These are phyloP conservation scores for Agaricus subrufescens DNA, from an alignment of 768 basidiomycete genomes.

Conservation along the genomic window DNA sequence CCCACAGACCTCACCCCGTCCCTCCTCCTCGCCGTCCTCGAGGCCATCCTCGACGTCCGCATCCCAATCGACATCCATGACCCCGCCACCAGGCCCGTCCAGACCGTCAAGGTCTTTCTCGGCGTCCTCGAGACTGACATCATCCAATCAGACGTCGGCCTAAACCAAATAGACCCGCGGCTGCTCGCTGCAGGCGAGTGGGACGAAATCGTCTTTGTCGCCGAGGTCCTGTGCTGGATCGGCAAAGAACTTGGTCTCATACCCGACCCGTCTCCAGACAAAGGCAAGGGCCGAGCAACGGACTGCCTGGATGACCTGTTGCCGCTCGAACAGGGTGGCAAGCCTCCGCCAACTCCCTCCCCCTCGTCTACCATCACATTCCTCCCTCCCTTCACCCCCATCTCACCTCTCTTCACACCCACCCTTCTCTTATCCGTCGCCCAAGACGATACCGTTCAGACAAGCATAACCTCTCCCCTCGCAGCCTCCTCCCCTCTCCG, in stretches of 20 bases:
- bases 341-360: constrained; percentile 16
- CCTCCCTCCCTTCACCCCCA: constrained; percentile 5
- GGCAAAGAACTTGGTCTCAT: constrained; percentile 39
- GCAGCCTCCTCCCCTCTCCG: constrained; percentile 21
- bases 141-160: constrained; percentile 54
- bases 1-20: constrained; percentile 67
- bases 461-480: constrained; percentile 2
- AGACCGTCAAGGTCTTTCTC: constrained; percentile 71
- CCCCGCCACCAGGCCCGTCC: constrained; percentile 23
- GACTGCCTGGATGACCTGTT: neutral
- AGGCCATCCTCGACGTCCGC: constrained; percentile 50
- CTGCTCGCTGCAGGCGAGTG: constrained; percentile 58
- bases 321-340: no score
- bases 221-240: constrained; percentile 66
- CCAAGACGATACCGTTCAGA: neutral
- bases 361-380: constrained; percentile 14
- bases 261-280: neutral
- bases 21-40: constrained; percentile 65
- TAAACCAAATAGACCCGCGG: constrained; percentile 61
- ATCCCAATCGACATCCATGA: constrained; percentile 37
- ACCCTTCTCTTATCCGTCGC: no score
- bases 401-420: no score
- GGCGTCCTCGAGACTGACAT: constrained; percentile 70
- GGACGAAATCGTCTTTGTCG: constrained; percentile 65
- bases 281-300: neutral